Base-by-base conservation (phyloP, 1,284 basidiomycete species). In the Pterula multifida region DNA sequence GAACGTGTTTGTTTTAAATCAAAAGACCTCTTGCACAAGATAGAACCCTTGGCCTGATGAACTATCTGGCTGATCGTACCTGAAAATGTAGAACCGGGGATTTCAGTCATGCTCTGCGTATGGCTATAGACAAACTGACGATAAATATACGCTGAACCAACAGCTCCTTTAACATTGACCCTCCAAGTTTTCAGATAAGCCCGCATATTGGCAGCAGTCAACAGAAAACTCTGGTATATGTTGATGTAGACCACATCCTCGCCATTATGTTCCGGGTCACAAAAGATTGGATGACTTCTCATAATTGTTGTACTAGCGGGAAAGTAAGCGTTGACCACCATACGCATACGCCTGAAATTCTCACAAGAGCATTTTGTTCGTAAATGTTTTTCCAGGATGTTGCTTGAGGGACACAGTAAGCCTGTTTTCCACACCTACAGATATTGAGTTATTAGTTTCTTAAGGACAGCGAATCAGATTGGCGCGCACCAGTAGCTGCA, bases 201-300 rank as follows among this genome's bases (percentile, higher is more conserved):
- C 49, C 89, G 80, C 72, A 93, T 86, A 68, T 93, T 97, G 72
- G 94, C 83, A 0, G 90, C 90, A 1, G 82, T 76, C 22, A 95
- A 64, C n/a, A 90, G 66, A 59, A 94, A 88, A 58, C 84, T 87
- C 63, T 93, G 82, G 61, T 92, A 93, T 6, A 96, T 70, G 62
- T 97, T 98, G 32, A 79, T 62, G 62, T 88, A 79, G 2, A 90
- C 80, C 0, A 75, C 76, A 26, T 71, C 58, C 23, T 66, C 57
- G 1, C 76, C 67, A 63, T 95, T 97, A 55, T 96, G 72, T 3
- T 61, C 60, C 1, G 78, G 76, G 63, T 98, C 94, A 47, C 76
- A 81, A 64, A 78, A 94, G 52, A 93, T 78, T 28, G 80, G 71
- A 58, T 91, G 86, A 50, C 73, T 74, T 58, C 77, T 79, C 12